These are phyloP conservation scores for Crithidia fasciculata DNA, from an alignment of 208 protist genomes.

Conservation along the genomic window DNA sequence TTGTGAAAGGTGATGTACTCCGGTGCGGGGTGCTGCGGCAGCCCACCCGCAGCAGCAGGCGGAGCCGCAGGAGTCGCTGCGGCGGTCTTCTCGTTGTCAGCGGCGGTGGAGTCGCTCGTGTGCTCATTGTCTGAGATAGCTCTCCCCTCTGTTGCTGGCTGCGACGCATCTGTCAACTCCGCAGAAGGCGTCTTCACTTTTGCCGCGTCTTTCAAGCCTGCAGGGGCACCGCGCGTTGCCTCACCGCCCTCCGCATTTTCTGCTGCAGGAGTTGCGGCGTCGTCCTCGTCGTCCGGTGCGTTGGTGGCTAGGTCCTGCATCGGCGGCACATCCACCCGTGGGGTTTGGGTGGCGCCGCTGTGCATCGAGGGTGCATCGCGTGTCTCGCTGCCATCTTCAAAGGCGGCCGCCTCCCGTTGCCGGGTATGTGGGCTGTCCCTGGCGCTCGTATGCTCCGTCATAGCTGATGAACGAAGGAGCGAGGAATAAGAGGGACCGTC, in stretches of 20 bases:
- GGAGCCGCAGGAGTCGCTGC: neutral
- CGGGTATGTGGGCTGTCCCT: too few relatives aligned
- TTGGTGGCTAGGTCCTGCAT: constrained; percentile 7
- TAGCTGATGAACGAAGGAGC: too few relatives aligned
- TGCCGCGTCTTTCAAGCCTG: neutral
- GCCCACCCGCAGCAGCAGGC: neutral
- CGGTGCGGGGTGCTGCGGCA: constrained; percentile 22
- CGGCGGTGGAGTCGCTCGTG: constrained; percentile 2
- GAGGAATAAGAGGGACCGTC: too few relatives aligned
- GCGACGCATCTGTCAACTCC: neutral
- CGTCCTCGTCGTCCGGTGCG: neutral
- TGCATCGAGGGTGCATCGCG: too few relatives aligned
- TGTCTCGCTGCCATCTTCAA: too few relatives aligned
- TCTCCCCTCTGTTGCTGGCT: constrained; percentile 3
- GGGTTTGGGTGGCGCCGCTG: too few relatives aligned
- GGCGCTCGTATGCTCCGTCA: too few relatives aligned
- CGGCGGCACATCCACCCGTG: constrained; percentile 4
- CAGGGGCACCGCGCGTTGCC: neutral
- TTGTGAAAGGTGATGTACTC: constrained; percentile 40
- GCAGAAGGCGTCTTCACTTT: neutral
- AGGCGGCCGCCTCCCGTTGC: too few relatives aligned
- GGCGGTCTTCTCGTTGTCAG: constrained; percentile 3
- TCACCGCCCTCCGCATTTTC: neutral
- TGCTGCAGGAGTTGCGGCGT: neutral
- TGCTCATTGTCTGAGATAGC: neutral